Evolutionary conservation across 2,329 filamentous ascomycete species (phyloP).

Genomic region (Lachnellula occidentalis): DNA sequence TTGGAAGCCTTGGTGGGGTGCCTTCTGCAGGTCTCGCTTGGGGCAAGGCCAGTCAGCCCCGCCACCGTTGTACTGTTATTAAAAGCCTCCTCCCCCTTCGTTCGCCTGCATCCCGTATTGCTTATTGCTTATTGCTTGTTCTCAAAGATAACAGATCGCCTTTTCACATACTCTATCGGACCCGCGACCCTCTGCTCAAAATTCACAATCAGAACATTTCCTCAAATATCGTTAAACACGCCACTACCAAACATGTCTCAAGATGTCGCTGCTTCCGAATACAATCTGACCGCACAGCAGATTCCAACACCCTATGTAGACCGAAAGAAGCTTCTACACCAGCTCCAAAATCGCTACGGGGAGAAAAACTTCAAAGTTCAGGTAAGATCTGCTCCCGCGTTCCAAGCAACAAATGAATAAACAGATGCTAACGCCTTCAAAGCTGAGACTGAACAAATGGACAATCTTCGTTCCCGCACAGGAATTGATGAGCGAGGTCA

Average conservation of each 20-base stretch:
- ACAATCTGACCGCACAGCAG: background rate
- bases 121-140: background rate
- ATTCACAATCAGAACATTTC: background rate
- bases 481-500: background rate
- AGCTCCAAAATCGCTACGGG: background rate
- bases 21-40: no score
- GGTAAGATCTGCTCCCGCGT: background rate
- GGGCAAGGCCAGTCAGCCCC: no score
- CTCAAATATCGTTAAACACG: background rate
- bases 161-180: background rate
- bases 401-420: background rate
- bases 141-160: background rate
- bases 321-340: background rate
- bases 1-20: no score
- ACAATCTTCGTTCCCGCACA: background rate
- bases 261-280: background rate
- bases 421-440: background rate
- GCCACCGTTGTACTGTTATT: no score
- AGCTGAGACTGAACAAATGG: background rate
- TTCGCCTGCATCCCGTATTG: no score
- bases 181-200: background rate
- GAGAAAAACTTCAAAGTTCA: background rate
- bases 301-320: background rate
- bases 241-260: background rate
- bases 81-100: no score